phyloP scores from a whole-genome alignment of 75 land plant genomes.

The Selaginella moellendorffii region DNA sequence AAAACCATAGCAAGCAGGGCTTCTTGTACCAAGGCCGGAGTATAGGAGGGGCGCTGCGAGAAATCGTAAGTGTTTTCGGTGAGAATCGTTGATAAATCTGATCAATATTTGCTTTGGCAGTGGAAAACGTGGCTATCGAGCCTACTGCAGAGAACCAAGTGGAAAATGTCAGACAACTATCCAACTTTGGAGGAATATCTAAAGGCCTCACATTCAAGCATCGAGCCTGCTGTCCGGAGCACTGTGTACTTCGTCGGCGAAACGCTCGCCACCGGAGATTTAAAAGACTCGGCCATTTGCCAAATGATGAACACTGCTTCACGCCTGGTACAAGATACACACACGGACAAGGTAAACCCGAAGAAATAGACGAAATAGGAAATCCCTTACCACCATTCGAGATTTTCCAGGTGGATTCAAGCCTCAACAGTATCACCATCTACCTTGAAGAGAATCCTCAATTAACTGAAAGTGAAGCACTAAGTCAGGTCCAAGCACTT shows the following conservation, averaged over 20 bases:
- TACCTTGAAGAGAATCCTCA: neutral
- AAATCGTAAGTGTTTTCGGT: slow-evolving; percentile 41
- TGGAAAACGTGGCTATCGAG: neutral
- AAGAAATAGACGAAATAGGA: too few species aligned
- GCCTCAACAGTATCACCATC: neutral
- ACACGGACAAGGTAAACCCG: neutral
- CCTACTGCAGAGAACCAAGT: neutral
- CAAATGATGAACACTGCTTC: neutral
- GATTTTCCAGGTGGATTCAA: neutral
- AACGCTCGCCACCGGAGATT: neutral
- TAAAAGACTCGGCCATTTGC: neutral
- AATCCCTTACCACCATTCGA: neutral
- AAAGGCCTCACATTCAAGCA: neutral
- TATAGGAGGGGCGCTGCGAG: slow-evolving; percentile 32
- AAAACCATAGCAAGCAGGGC: slow-evolving; percentile 39
- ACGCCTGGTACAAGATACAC: neutral
- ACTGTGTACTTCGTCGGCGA: neutral
- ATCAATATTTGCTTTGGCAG: neutral
- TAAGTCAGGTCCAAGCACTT: neutral
- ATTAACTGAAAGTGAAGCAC: neutral
- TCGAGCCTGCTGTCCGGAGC: neutral
- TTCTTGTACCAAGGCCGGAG: slow-evolving; percentile 38
- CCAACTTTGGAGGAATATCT: too few species aligned
- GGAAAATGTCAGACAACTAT: too few species aligned
- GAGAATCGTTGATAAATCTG: neutral